Evolutionary conservation across 2,329 filamentous ascomycete genomes (phyloP).

Genomic region (Colletotrichum trifolii): DNA sequence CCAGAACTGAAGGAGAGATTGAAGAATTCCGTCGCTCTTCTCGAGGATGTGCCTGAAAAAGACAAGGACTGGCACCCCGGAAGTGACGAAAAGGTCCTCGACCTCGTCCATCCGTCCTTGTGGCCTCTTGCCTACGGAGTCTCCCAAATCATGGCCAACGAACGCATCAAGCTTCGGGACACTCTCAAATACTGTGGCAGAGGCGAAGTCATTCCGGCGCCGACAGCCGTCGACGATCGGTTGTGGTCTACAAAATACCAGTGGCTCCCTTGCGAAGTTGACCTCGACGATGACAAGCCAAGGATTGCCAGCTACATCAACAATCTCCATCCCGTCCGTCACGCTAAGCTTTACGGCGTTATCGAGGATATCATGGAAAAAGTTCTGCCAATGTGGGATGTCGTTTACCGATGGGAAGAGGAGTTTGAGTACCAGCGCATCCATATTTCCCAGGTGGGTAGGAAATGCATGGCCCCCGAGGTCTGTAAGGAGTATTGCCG

Average conservation of each 20-base stretch:
- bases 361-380: conserved; percentile 55
- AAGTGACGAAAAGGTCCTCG: conserved; percentile 65
- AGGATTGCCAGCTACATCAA: conserved; percentile 64
- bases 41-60: conserved; percentile 63
- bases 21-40: conserved; percentile 50
- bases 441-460: conserved; percentile 15
- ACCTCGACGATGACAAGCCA: conserved; percentile 48
- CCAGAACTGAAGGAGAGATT: conserved; percentile 50
- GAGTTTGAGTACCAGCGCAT: conserved; percentile 45
- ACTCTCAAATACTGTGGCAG: conserved; percentile 49
- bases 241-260: conserved; percentile 48
- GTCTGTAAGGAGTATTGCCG: conserved; percentile 38
- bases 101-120: conserved; percentile 73
- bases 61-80: conserved; percentile 71
- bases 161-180: conserved; percentile 49
- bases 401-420: conserved; percentile 46
- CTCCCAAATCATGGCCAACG: conserved; percentile 47
- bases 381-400: conserved; percentile 59
- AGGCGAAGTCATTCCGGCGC: conserved; percentile 43
- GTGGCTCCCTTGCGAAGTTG: conserved; percentile 63
- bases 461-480: conserved; percentile 38
- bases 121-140: conserved; percentile 68
- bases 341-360: conserved; percentile 51
- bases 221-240: not conserved
- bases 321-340: conserved; percentile 59